Evolutionary conservation across 2,329 filamentous ascomycete species (phyloP).

Genomic region (Pseudodiploospora longispora): DNA sequence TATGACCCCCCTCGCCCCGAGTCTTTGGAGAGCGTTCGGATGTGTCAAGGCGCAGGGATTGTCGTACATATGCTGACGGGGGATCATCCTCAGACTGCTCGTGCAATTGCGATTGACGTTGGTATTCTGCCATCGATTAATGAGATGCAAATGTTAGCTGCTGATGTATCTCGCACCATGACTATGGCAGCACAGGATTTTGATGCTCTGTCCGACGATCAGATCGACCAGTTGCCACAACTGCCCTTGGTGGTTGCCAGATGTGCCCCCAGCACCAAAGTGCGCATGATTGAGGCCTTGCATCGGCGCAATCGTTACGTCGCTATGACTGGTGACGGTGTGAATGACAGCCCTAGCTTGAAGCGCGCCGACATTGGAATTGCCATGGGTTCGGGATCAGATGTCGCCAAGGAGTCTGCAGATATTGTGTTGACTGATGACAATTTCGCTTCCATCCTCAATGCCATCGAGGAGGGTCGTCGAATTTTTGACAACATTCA

Average conservation of each 20-base stretch:
- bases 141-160: slow-evolving; percentile 31
- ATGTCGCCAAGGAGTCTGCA: slow-evolving; percentile 60
- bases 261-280: slow-evolving; percentile 64
- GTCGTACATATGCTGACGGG: slow-evolving; percentile 59
- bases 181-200: slow-evolving; percentile 58
- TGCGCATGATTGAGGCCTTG: slow-evolving; percentile 67
- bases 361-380: slow-evolving; percentile 62
- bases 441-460: slow-evolving; percentile 45
- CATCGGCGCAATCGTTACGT: slow-evolving; percentile 54
- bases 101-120: slow-evolving; percentile 52
- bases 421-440: slow-evolving; percentile 62
- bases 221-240: slow-evolving; percentile 54
- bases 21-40: slow-evolving; percentile 43
- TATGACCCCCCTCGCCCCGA: slow-evolving; percentile 62
- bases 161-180: slow-evolving; percentile 45
- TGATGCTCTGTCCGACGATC: slow-evolving; percentile 51
- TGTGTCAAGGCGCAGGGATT: slow-evolving; percentile 51
- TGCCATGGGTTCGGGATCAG: slow-evolving; percentile 60
- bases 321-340: slow-evolving; percentile 64
- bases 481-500: slow-evolving; percentile 65
- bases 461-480: slow-evolving; percentile 54
- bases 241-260: slow-evolving; percentile 60
- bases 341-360: slow-evolving; percentile 61
- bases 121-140: slow-evolving; percentile 47
- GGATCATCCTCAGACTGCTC: slow-evolving; percentile 53